Percentiles rank a stretch among this genome's conserved stretches.
phyloP scores from a whole-genome alignment of 768 basidiomycete genomes.

The Trametes cinnabarina region DNA sequence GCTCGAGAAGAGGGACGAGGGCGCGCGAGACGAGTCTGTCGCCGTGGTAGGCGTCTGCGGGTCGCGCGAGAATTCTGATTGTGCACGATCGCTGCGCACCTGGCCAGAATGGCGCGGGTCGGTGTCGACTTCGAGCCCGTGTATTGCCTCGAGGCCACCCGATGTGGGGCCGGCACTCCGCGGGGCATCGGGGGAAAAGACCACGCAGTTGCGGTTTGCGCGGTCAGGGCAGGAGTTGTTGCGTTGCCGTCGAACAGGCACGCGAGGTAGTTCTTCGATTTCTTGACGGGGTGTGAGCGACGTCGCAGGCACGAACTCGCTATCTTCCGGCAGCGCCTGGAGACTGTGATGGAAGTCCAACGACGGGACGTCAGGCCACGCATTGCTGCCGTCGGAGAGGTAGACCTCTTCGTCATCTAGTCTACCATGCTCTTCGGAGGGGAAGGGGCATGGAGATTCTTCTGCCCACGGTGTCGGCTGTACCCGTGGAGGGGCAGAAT shows the following conservation, averaged over 20 bases:
- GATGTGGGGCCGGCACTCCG: not conserved
- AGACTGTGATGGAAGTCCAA: conserved; percentile 28
- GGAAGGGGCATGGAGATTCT: conserved; percentile 1
- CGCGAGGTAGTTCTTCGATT: conserved; percentile 10
- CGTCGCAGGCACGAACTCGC: conserved; percentile 35
- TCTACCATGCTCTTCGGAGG: conserved; percentile 2
- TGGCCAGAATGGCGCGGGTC: not conserved
- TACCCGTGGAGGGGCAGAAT: conserved; percentile 13
- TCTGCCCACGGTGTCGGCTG: conserved; percentile 5
- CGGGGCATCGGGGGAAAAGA: conserved; percentile 20
- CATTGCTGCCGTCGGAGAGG: conserved; percentile 9
- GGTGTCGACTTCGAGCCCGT: conserved; percentile 1
- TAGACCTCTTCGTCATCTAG: not conserved
- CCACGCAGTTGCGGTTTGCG: conserved; percentile 26
- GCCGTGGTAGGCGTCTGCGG: conserved; percentile 11
- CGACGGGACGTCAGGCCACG: conserved; percentile 10
- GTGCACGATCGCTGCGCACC: not conserved
- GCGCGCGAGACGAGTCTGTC: conserved; percentile 19
- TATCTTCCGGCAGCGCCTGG: conserved; percentile 52
- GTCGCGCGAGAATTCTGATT: not conserved
- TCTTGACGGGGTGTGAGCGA: not conserved
- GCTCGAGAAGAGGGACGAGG: conserved; percentile 23
- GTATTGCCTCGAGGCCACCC: not conserved
- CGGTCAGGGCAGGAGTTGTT: conserved; percentile 26
- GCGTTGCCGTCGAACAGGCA: conserved; percentile 23